These are phyloP conservation scores for Aspergillus mulundensis DNA, from an alignment of 495 filamentous ascomycete genomes.

Conservation along the genomic window DNA sequence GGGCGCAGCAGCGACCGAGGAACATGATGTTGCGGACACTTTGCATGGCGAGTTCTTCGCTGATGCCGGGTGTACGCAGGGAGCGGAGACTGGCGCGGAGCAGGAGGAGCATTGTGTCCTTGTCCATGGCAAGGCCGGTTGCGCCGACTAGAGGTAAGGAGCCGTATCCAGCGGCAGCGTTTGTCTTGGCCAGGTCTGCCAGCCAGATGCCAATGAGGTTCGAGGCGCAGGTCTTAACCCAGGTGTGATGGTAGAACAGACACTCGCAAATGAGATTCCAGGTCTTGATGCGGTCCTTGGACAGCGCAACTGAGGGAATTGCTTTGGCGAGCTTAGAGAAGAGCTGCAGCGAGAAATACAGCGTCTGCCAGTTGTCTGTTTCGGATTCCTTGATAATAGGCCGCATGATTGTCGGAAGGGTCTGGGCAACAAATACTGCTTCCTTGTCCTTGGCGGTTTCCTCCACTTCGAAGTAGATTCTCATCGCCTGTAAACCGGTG, in stretches of 20 bases:
- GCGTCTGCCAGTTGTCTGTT: slow-evolving; percentile 68
- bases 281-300: slow-evolving; percentile 48
- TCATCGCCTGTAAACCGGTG: slow-evolving; percentile 73
- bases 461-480: slow-evolving; percentile 72
- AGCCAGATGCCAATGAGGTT: slow-evolving; percentile 74
- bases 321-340: slow-evolving; percentile 64
- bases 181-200: slow-evolving; percentile 67
- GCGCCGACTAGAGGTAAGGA: slow-evolving; percentile 64
- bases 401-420: slow-evolving; percentile 48
- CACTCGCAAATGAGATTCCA: slow-evolving; percentile 65
- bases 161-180: slow-evolving; percentile 45
- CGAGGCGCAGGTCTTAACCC: slow-evolving; percentile 72
- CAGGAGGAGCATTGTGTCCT: slow-evolving; percentile 60
- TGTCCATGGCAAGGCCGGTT: slow-evolving; percentile 62
- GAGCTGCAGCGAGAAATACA: slow-evolving; percentile 68
- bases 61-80: slow-evolving; percentile 61
- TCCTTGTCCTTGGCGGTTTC: slow-evolving; percentile 61
- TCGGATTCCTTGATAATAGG: slow-evolving; percentile 43
- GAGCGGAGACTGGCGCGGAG: slow-evolving; percentile 60
- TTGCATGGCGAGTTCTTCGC: slow-evolving; percentile 65
- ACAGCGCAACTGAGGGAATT: slow-evolving; percentile 58
- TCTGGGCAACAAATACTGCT: slow-evolving; percentile 38
- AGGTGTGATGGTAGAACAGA: slow-evolving; percentile 67
- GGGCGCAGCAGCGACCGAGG: slow-evolving; percentile 63
- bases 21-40: slow-evolving; percentile 74